Percentiles rank a stretch among this genome's conserved stretches.
These are phyloP conservation scores for Penicillium italicum DNA, from an alignment of 2,329 filamentous ascomycete genomes.

Conservation along the genomic window DNA sequence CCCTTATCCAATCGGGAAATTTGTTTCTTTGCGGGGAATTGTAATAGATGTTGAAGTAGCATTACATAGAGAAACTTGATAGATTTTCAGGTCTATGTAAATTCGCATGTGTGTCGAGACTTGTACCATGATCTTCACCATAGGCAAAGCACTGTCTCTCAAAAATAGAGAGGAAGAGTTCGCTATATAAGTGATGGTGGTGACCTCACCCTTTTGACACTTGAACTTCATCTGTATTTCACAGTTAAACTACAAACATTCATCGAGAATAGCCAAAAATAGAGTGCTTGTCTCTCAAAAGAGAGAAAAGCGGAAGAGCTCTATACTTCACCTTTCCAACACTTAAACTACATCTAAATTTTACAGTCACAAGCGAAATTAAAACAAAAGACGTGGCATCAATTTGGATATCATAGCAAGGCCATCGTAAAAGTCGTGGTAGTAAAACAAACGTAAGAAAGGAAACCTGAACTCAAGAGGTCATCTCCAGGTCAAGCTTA, in stretches of 20 bases:
- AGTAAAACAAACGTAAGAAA: background rate
- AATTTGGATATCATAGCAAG: conserved; percentile 20
- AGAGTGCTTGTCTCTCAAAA: background rate
- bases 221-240: background rate
- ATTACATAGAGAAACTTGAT: too few relatives aligned
- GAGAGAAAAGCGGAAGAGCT: background rate
- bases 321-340: background rate
- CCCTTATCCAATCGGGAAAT: background rate
- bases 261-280: background rate
- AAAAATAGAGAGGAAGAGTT: background rate
- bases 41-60: background rate
- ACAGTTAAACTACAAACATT: background rate
- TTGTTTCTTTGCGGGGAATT: background rate
- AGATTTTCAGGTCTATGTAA: background rate
- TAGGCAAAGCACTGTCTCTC: background rate
- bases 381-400: conserved; percentile 3
- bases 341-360: background rate
- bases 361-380: background rate
- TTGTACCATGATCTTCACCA: background rate
- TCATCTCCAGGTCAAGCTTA: conserved; percentile 6
- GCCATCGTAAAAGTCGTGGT: conserved; percentile 13
- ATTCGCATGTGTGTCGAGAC: background rate
- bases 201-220: background rate
- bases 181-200: background rate
- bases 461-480: background rate